Conservation (phyloP, 805 yeast genomes). For the Metschnikowia baotianmanensis region DNA sequence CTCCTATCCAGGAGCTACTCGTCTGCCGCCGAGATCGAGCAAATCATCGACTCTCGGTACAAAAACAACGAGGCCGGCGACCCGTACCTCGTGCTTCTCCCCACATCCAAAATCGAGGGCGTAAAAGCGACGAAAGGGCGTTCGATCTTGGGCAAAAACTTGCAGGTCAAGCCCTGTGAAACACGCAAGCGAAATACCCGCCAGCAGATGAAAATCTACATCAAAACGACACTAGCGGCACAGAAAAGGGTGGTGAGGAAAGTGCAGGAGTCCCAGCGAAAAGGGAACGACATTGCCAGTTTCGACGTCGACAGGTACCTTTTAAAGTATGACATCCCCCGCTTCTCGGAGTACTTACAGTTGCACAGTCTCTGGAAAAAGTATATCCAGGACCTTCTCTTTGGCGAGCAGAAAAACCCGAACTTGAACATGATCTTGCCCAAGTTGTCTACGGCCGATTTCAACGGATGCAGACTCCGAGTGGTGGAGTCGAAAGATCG, state of each 20-base stretch:
- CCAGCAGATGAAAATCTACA: conserved; percentile 41
- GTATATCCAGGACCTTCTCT: conserved; percentile 59
- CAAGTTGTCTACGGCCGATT: conserved; percentile 74
- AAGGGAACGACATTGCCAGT: conserved; percentile 18
- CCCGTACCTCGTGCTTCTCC: conserved; percentile 39
- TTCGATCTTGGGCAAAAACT: conserved; percentile 4
- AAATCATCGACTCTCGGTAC: conserved; percentile 45
- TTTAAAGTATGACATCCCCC: conserved; percentile 30
- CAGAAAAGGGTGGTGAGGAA: conserved; percentile 41
- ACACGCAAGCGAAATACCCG: conserved; percentile 33
- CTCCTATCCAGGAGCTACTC: conserved; percentile 45
- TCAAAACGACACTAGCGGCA: conserved; percentile 33
- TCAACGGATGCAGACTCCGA: conserved; percentile 67
- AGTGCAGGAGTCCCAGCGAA: conserved; percentile 31
- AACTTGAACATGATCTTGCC: conserved; percentile 38
- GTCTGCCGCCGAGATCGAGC: conserved; percentile 34
- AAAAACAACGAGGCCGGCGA: conserved; percentile 28
- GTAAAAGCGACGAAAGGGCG: conserved; percentile 15
- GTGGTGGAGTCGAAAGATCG: conserved; percentile 59
- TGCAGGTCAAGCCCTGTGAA: conserved; percentile 10
- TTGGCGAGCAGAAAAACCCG: conserved; percentile 29
- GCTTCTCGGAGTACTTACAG: conserved; percentile 50
- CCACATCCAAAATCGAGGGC: conserved; percentile 17
- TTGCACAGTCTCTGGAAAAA: conserved; percentile 71
- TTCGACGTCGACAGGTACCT: conserved; percentile 23